Base-by-base conservation (phyloP, 805 yeast genomes). In the Saccharomycopsis synnaedendra region DNA sequence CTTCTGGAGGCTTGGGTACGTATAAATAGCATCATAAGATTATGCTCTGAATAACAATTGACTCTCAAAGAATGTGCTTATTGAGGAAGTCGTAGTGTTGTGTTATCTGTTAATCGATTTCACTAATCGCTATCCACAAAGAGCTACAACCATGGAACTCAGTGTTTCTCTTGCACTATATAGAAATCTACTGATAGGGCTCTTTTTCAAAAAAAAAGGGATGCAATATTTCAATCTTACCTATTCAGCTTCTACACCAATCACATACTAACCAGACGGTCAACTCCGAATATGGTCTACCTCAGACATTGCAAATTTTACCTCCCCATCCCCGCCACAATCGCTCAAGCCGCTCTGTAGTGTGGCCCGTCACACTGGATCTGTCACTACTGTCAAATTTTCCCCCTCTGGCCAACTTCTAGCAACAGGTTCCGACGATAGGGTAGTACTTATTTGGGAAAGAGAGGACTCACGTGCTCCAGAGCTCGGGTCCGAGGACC, bases 321-420 rank as follows among this genome's bases (percentile, higher is more conserved):
- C 19, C 19, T 19, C 19, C 19, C 19, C 19, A 19, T 19, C 19
- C 19, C 19, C 19, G 19, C 19, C 19, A 19, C 19, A 19, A 19
- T 19, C 19, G 19, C 19, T 19, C 19, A 19, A 19, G 2, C 19
- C 19, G 19, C 19, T 19, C 19, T 86, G 95, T 49, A 82, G 93
- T 31, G 86, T 93, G 95, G 82, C 93, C 37, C 75, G 96, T 47
- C 98, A 93, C 60, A 87, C 93, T 28, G 99, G 98, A 44, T 96
- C 96, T 1, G 97, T 93, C 4, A 93, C 98, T 1, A 82, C 87
- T 48, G 93, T 93, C 29, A 74, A 89, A 57, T 93, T 93, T 61
- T 85, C 95, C 1, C 97, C 97, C 0, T 85, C 83, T 57, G 96
- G 97, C 0, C 67, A 90, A 43, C 93, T 85, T 60, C 63, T 93